Base-by-base conservation (phyloP, 768 basidiomycete species). In the Leccinum ochraceum region DNA sequence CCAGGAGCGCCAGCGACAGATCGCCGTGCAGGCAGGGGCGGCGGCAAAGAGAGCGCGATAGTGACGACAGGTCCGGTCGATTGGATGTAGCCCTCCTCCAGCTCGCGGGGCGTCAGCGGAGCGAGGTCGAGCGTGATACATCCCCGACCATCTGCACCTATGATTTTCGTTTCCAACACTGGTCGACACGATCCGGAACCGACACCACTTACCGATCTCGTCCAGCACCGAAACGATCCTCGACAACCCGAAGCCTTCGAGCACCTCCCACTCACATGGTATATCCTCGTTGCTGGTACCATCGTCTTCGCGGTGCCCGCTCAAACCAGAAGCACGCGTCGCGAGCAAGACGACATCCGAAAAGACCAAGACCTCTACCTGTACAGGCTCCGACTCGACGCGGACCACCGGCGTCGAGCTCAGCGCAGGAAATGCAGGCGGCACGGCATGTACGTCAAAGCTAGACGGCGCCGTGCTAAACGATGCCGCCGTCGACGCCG, bases 321-420 rank as follows among this genome's bases (percentile, higher is more conserved):
- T 26, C 11, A 9, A 14, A n/a, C 77, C 9, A 42, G 42, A 74
- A 24, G 74, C 11, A 17, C 53, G 58, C 1, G 56, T 74, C 17
- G 84, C 81, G 30, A 92, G 70, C n/a, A 93, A 65, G 53, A 90
- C 69, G 34, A 93, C 59, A 70, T 94, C 91, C 17, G 83, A 83
- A 73, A 93, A 91, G 14, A 90, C 80, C 58, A 84, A 78, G 16
- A 71, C 76, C 53, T 79, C 77, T 9, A 78, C 66, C 17, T 71
- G 62, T 46, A 67, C n/a, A 9, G 65, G 64, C 53, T 63, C 67
- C 1, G 67, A 69, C 60, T 73, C 69, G 60, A 69, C 58, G 11
- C 65, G 67, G 26, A 73, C 67, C 7, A 71, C 49, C 4, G 66
- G 72, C 49, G 61, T 68, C 44, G 58, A 68, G 3, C 24, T 53